Base-by-base conservation (phyloP, 73 alveolate species). In the Loxodes magnus region DNA sequence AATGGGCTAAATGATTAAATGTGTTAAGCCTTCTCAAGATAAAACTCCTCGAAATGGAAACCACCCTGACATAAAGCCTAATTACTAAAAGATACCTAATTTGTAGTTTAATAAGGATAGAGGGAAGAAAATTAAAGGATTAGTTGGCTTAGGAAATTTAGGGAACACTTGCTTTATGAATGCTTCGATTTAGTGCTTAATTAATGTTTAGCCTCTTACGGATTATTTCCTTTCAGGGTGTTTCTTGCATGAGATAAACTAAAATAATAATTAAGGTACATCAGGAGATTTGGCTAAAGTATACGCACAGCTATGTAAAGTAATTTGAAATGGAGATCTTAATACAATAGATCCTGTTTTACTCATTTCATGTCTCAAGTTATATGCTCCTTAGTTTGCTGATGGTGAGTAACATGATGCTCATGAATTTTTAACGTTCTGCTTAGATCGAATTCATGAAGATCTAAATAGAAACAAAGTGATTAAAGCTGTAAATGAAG, bases 151-250 rank as follows among this genome's bases (percentile, higher is more conserved):
- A 19, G 33, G 67, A 5, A 87, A 87, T 57, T 65, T 87, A 48
- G 97, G 97, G 0, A 87, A 81, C 66, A 81, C 97, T 10, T 87
- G 97, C 64, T 87, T 71, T 65, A 87, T 87, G 94, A 71, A 81
- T 44, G 55, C 97, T 4, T 73, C 90, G 23, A 67, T 87, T 16
- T 82, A 87, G 56, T 87, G 97, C 34, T 51, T 87, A 33, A 58
- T 74, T 35, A 73, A 76, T 36, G 72, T 81, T 3, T 58, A 56
- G 24, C 91, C 75, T 57, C 59, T 87, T 30, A 64, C 91, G 0
- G 57, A 80, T 33, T 87, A 80, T 65, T 81, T 77, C 71, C 54
- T 80, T 21, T 42, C 51, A 51, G 51, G 67, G 35, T 46, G 29
- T 17, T 66, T 74, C 56, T 70, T 64, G 35, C 38, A 76, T 38